Evolutionary conservation across 116 monocot species (phyloP).

Genomic region (Thalassia testudinum): DNA sequence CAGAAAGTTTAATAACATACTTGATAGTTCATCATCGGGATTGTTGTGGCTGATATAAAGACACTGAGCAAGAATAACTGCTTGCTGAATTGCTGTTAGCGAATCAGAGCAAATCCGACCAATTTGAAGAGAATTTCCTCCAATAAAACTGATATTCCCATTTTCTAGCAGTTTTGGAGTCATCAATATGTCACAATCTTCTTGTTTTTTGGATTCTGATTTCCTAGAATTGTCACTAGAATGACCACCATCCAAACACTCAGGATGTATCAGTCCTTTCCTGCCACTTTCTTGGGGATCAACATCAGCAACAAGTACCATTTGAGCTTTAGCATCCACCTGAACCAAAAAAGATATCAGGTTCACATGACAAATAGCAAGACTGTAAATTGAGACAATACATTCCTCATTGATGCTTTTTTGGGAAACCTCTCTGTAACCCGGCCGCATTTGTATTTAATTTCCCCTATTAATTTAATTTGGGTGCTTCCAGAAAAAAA

Average conservation of each 20-base stretch:
- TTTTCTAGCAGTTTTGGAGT: constrained; percentile 52
- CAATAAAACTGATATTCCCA: constrained; percentile 4
- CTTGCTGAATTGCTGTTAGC: constrained; percentile 64
- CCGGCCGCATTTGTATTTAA: too few relatives aligned
- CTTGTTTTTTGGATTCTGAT: background rate
- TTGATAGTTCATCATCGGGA: constrained; percentile 87
- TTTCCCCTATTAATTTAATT: too few relatives aligned
- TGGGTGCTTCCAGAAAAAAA: too few relatives aligned
- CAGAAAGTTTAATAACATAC: constrained; percentile 26
- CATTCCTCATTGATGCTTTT: background rate
- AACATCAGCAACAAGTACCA: constrained; percentile 56
- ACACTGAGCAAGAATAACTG: constrained; percentile 73
- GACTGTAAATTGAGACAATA: background rate
- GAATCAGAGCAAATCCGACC: constrained; percentile 1
- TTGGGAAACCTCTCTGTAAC: too few relatives aligned
- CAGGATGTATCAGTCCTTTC: constrained; percentile 8
- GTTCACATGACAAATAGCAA: background rate
- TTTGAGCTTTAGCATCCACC: constrained; percentile 82
- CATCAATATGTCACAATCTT: constrained; percentile 62
- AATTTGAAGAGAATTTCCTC: constrained; percentile 14
- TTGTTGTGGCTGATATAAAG: constrained; percentile 46
- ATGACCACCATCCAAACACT: background rate
- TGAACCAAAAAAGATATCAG: constrained; percentile 11
- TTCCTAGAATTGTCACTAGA: too few relatives aligned
- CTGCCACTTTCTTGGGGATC: constrained; percentile 15